Percentiles rank a stretch among this genome's conserved stretches.
Evolutionary conservation across 495 filamentous ascomycete genomes (phyloP).

Genomic region (Tuber umbilicatum): DNA sequence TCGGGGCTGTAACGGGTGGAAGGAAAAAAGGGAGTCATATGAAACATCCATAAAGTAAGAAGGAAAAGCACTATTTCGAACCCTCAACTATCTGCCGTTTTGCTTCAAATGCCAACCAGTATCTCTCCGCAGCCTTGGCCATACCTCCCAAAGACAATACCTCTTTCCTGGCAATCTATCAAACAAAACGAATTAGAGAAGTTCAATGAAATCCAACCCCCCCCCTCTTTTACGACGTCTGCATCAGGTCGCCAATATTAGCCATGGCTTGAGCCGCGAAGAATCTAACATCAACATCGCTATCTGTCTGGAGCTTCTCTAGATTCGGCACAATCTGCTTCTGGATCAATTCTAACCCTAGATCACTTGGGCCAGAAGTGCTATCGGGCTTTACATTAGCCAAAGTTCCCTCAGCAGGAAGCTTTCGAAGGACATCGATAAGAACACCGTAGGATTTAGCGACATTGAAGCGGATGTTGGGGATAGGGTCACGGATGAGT

Average conservation of each 20-base stretch:
- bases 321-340: constrained; percentile 80
- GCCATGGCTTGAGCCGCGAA: constrained; percentile 70
- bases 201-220: constrained; percentile 35
- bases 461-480: constrained; percentile 98
- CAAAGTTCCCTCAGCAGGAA: constrained; percentile 82
- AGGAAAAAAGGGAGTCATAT: constrained; percentile 25
- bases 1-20: background rate
- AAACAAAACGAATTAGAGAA: constrained; percentile 33
- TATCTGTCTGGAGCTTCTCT: constrained; percentile 90
- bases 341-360: constrained; percentile 75
- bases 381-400: constrained; percentile 65
- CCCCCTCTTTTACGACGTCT: constrained; percentile 32
- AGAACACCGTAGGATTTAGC: constrained; percentile 91
- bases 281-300: constrained; percentile 95
- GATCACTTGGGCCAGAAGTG: constrained; percentile 55
- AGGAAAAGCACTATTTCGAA: constrained; percentile 16
- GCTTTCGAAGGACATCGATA: constrained; percentile 78
- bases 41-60: constrained; percentile 26
- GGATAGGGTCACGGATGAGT: constrained; percentile 86
- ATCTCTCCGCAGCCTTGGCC: constrained; percentile 20
- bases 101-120: constrained; percentile 19
- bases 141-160: constrained; percentile 21
- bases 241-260: constrained; percentile 45
- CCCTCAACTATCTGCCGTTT: constrained; percentile 17
- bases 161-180: constrained; percentile 31